A percentile compares a stretch with the other conserved stretches of the same genome.
These are phyloP conservation scores for Aspergillus versicolor DNA, from an alignment of 2,329 filamentous ascomycete species.

Conservation along the genomic window DNA sequence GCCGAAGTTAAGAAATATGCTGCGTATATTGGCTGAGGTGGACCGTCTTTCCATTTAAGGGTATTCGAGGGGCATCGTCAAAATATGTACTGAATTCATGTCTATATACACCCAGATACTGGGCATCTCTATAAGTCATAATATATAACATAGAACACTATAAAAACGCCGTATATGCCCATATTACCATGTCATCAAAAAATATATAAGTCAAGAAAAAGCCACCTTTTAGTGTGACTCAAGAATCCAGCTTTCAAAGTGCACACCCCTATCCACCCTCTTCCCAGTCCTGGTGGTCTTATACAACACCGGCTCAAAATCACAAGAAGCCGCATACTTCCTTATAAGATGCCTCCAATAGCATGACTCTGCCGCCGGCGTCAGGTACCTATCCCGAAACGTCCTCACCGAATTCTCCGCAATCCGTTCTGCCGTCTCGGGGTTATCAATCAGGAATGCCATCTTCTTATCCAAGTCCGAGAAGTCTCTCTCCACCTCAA, in stretches of 20 bases:
- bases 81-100: background rate
- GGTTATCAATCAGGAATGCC: conserved; percentile 44
- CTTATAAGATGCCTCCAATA: conserved; percentile 54
- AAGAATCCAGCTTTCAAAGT: conserved; percentile 43
- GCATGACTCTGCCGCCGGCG: conserved; percentile 55
- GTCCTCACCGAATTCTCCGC: conserved; percentile 49
- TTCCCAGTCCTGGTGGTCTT: conserved; percentile 31
- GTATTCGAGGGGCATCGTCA: too few species aligned
- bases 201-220: background rate
- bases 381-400: conserved; percentile 55
- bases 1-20: background rate
- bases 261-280: conserved; percentile 32
- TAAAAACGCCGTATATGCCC: background rate
- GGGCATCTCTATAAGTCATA: background rate
- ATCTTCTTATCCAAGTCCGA: conserved; percentile 53
- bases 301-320: conserved; percentile 41
- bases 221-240: background rate
- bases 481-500: conserved; percentile 54
- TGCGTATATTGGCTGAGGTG: background rate
- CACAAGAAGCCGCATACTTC: conserved; percentile 38
- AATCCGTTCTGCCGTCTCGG: conserved; percentile 48
- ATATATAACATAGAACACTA: background rate
- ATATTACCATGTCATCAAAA: background rate
- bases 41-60: background rate
- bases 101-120: background rate